phyloP scores from a whole-genome alignment of 495 filamentous ascomycete species.

The Astrothelium subdiscretum region DNA sequence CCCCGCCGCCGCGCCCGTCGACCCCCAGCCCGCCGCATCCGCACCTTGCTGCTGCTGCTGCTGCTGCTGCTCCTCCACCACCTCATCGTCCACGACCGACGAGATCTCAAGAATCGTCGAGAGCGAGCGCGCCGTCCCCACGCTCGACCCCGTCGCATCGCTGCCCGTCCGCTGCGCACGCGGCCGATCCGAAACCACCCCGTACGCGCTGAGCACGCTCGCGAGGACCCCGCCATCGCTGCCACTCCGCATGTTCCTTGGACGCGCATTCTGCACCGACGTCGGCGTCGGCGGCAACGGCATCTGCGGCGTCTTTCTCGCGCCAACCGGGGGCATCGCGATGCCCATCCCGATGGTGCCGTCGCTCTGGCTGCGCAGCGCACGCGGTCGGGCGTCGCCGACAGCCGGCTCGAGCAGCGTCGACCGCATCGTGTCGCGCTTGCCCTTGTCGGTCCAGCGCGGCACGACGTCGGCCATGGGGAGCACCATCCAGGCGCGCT shows the following conservation, averaged over 20 bases:
- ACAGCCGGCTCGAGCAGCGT: conserved; percentile 13
- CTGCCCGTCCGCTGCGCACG: neutral
- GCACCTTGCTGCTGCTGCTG: too few species aligned
- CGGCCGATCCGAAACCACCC: conserved; percentile 8
- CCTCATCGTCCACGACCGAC: conserved; percentile 11
- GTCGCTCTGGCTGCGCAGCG: neutral
- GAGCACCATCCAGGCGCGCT: conserved; percentile 80
- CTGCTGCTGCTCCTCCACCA: conserved; percentile 21
- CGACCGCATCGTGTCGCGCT: neutral
- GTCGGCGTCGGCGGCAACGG: conserved; percentile 18
- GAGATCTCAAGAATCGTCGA: conserved; percentile 4
- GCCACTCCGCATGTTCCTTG: conserved; percentile 2
- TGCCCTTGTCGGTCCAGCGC: conserved; percentile 35
- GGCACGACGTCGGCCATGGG: conserved; percentile 64
- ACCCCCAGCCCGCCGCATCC: conserved; percentile 57
- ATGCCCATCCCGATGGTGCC: conserved; percentile 2
- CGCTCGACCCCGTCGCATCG: neutral
- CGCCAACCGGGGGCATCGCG: neutral
- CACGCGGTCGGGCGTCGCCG: neutral
- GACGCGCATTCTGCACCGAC: conserved; percentile 10
- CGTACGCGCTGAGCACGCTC: conserved; percentile 11
- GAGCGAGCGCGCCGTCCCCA: neutral
- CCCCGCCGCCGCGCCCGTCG: conserved; percentile 58
- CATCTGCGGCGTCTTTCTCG: conserved; percentile 3
- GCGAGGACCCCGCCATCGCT: conserved; percentile 1